Percentiles rank a stretch among this genome's conserved stretches.
Evolutionary conservation across 2,329 filamentous ascomycete species (phyloP).

Genomic region (Alternaria angustiovoidea): DNA sequence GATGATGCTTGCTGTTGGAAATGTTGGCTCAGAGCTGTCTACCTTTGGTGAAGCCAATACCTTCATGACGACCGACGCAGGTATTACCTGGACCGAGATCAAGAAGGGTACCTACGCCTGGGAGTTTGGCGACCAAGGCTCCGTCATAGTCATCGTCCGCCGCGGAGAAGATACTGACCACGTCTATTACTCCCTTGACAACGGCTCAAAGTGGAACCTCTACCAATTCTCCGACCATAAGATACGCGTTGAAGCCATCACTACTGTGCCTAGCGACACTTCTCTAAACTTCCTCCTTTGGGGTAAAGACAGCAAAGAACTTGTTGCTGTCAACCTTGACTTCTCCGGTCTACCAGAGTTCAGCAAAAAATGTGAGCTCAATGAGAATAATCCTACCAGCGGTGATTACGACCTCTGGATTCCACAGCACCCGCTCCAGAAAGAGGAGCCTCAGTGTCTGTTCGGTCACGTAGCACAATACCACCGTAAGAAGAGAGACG

Average conservation of each 20-base stretch:
- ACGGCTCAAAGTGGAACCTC: conserved; percentile 80
- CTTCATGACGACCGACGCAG: conserved; percentile 91
- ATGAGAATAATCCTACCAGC: conserved; percentile 67
- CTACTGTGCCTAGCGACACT: conserved; percentile 86
- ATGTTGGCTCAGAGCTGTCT: conserved; percentile 78
- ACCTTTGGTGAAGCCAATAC: conserved; percentile 79
- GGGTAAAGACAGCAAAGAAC: conserved; percentile 67
- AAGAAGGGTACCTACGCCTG: conserved; percentile 90
- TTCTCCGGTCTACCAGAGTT: conserved; percentile 75
- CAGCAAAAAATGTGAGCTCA: conserved; percentile 73
- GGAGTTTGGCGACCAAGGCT: conserved; percentile 96
- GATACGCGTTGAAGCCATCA: conserved; percentile 79
- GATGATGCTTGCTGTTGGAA: conserved; percentile 89
- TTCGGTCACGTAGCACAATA: conserved; percentile 93
- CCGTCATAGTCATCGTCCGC: conserved; percentile 86
- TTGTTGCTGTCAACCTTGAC: conserved; percentile 84
- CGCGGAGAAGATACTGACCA: conserved; percentile 72
- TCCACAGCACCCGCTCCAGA: conserved; percentile 81
- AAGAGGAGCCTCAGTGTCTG: conserved; percentile 80
- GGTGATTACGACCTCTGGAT: conserved; percentile 87
- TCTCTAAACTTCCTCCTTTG: conserved; percentile 93
- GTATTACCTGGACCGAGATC: conserved; percentile 83
- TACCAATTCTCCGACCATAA: conserved; percentile 75
- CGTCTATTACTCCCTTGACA: conserved; percentile 79
- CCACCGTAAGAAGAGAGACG: conserved; percentile 83